These are phyloP conservation scores for Candolleomyces efflorescens DNA, from an alignment of 768 basidiomycete species.

Conservation along the genomic window DNA sequence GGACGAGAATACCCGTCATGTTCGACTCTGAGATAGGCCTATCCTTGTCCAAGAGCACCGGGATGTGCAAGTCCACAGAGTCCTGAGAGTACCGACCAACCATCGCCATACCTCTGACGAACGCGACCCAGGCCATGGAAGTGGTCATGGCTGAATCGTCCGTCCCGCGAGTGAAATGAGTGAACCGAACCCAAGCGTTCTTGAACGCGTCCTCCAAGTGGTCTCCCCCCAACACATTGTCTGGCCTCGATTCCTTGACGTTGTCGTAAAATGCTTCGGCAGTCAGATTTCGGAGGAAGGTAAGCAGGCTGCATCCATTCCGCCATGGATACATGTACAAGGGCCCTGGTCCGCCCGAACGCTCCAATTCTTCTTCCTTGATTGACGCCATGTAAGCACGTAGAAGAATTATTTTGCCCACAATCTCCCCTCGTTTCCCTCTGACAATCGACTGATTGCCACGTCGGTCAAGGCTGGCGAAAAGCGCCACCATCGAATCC, in stretches of 20 bases:
- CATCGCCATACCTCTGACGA: conserved; percentile 22
- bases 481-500: neutral
- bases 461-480: neutral
- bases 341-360: neutral
- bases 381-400: conserved; percentile 20
- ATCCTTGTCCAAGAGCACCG: conserved; percentile 17
- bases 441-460: conserved; percentile 8
- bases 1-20: conserved; percentile 13
- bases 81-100: conserved; percentile 12
- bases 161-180: conserved; percentile 22
- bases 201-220: conserved; percentile 16
- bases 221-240: conserved; percentile 12
- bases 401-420: conserved; percentile 19
- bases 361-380: neutral
- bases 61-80: conserved; percentile 21
- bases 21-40: conserved; percentile 7
- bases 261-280: conserved; percentile 14
- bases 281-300: conserved; percentile 9
- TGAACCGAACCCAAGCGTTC: conserved; percentile 23
- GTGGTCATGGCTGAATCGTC: conserved; percentile 18
- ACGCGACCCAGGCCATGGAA: conserved; percentile 15
- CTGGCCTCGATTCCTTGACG: conserved; percentile 9
- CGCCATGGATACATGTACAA: conserved; percentile 7
- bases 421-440: conserved; percentile 20
- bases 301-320: conserved; percentile 14